phyloP scores from a whole-genome alignment of 2,329 filamentous ascomycete genomes.

The Aspergillus nomiae region DNA sequence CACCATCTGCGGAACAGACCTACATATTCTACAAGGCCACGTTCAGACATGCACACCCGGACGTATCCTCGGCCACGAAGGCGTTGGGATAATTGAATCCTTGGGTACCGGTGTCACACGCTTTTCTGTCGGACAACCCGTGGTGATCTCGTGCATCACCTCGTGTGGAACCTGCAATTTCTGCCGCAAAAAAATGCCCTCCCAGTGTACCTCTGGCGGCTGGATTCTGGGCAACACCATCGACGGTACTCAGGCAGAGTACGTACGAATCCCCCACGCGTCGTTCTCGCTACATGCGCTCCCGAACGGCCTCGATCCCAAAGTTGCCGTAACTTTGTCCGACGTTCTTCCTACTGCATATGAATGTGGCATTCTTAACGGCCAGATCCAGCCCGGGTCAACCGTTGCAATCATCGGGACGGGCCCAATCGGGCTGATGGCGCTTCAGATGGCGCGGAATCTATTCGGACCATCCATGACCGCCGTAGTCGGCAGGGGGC shows the following conservation, averaged over 20 bases:
- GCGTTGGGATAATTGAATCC: constrained; percentile 52
- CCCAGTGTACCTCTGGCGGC: constrained; percentile 56
- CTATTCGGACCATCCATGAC: constrained; percentile 56
- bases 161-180: constrained; percentile 55
- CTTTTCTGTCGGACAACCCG: constrained; percentile 54
- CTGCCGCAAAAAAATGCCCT: constrained; percentile 56
- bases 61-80: constrained; percentile 56
- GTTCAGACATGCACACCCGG: constrained; percentile 52
- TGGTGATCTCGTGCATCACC: constrained; percentile 56
- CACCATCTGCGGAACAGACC: constrained; percentile 57
- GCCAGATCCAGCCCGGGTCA: constrained; percentile 53
- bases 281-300: constrained; percentile 52
- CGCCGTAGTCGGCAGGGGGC: constrained; percentile 56
- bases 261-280: constrained; percentile 56
- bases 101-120: constrained; percentile 48
- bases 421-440: constrained; percentile 59
- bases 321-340: constrained; percentile 50
- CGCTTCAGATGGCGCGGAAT: constrained; percentile 54
- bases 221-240: constrained; percentile 58
- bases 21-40: constrained; percentile 57
- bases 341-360: constrained; percentile 61
- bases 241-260: constrained; percentile 59
- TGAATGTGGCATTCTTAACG: constrained; percentile 57
- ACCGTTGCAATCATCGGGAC: constrained; percentile 58
- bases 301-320: constrained; percentile 41